phyloP scores from a whole-genome alignment of 208 protist species.

The Trichomonas vaginalis region DNA sequence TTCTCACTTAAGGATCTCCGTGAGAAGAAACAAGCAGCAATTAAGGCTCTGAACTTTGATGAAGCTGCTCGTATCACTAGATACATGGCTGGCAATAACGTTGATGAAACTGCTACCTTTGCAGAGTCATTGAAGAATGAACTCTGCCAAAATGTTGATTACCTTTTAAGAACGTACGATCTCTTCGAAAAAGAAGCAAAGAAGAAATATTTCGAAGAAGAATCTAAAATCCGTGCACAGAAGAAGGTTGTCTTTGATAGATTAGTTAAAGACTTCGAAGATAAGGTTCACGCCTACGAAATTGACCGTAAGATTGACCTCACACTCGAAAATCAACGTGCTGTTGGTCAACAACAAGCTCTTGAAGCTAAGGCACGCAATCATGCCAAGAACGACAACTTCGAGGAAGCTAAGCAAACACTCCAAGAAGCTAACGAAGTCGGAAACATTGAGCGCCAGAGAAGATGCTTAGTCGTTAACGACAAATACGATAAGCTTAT shows the following conservation, averaged over 20 bases:
- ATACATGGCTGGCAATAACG: not conserved
- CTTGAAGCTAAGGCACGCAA: not conserved
- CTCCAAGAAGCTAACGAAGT: not conserved
- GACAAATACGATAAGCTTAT: not conserved
- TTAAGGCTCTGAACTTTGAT: not conserved
- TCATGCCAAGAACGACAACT: not conserved
- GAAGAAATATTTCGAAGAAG: not conserved
- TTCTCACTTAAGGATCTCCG: not conserved
- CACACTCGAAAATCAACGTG: not conserved
- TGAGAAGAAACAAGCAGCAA: not conserved
- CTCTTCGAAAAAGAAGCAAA: not conserved
- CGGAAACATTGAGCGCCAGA: not conserved
- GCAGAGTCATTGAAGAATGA: not conserved
- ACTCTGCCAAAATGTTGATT: not conserved
- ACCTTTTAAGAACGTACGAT: not conserved
- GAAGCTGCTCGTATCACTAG: not conserved
- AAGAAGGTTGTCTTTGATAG: not conserved
- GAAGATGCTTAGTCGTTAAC: not conserved
- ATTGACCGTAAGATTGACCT: not conserved
- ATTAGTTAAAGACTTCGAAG: not conserved
- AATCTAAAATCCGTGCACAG: not conserved
- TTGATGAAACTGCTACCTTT: not conserved
- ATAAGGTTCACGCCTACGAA: not conserved
- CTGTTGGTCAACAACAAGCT: not conserved
- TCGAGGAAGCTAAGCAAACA: not conserved